Conservation (phyloP, 1,139 yeast genomes). For the Debaryomycetaceae sp. region DNA sequence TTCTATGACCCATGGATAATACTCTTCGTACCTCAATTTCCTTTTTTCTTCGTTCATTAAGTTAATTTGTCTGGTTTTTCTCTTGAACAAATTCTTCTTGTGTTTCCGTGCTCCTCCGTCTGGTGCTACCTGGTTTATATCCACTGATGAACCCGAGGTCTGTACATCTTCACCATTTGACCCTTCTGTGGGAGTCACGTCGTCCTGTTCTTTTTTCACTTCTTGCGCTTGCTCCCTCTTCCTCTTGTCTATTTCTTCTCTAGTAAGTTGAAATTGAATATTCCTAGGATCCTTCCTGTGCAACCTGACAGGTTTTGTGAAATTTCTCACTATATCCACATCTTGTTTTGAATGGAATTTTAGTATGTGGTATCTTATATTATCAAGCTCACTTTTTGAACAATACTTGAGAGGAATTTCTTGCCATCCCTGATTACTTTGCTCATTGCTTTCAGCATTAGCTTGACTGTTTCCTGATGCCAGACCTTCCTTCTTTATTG, state of each 20-base stretch:
- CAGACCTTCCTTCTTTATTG: conserved; percentile 21
- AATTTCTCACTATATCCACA: conserved; percentile 68
- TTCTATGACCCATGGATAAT: conserved; percentile 96
- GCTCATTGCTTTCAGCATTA: conserved; percentile 3
- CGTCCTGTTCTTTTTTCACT: conserved; percentile 30
- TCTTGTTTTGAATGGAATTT: conserved; percentile 72
- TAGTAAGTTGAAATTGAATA: conserved; percentile 75
- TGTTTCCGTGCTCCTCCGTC: conserved; percentile 85
- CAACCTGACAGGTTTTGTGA: conserved; percentile 77
- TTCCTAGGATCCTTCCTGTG: conserved; percentile 93
- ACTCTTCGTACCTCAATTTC: conserved; percentile 87
- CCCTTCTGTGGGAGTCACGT: conserved; percentile 17
- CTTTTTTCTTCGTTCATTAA: conserved; percentile 79
- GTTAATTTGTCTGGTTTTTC: conserved; percentile 82
- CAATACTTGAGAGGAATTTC: conserved; percentile 75
- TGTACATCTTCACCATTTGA: conserved; percentile 18
- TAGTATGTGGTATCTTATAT: conserved; percentile 75
- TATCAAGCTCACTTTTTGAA: conserved; percentile 66
- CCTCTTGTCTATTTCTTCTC: conserved; percentile 58
- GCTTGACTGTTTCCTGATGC: conserved; percentile 1
- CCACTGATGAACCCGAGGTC: conserved; percentile 32
- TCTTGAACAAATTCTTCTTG: conserved; percentile 60
- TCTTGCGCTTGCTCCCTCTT: conserved; percentile 47
- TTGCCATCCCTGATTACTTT: conserved; percentile 41
- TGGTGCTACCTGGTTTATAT: conserved; percentile 79